A percentile compares a stretch with the other conserved stretches of the same genome.
Evolutionary conservation across 2,329 filamentous ascomycete genomes (phyloP).

Genomic region (Aspergillus sp.): DNA sequence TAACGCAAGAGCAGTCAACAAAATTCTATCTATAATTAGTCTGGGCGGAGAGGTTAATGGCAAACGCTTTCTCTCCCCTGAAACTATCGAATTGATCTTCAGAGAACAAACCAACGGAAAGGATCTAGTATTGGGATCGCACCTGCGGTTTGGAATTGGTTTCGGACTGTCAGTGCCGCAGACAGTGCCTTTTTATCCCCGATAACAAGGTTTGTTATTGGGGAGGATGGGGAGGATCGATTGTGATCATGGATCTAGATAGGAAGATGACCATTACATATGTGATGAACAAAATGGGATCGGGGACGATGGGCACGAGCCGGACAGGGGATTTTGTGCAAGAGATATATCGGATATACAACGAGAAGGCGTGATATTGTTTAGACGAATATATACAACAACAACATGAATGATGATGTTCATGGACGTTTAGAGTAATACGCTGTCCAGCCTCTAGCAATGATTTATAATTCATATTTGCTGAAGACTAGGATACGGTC

Average conservation of each 20-base stretch:
- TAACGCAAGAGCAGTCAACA: conserved; percentile 41
- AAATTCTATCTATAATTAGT: conserved; percentile 38
- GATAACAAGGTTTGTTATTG: conserved; percentile 36
- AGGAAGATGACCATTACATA: conserved; percentile 40
- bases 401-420: too few species aligned
- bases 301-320: conserved; percentile 23
- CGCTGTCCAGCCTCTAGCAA: too few species aligned
- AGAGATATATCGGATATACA: conserved; percentile 24
- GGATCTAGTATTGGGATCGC: conserved; percentile 35
- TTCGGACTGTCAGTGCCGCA: conserved; percentile 32
- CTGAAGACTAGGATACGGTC: too few species aligned
- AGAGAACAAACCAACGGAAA: conserved; percentile 38
- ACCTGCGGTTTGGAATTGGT: conserved; percentile 41
- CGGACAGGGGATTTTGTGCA: conserved; percentile 24
- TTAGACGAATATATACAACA: too few species aligned
- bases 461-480: too few species aligned
- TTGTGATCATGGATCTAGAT: conserved; percentile 41
- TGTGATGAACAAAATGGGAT: conserved; percentile 43
- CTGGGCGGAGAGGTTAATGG: conserved; percentile 28
- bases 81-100: conserved; percentile 43
- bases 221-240: conserved; percentile 45
- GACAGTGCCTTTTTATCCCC: conserved; percentile 20
- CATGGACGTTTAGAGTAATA: too few species aligned
- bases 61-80: conserved; percentile 33
- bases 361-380: too few species aligned